Percentiles rank a stretch among this genome's conserved stretches.
Evolutionary conservation across 2,329 filamentous ascomycete species (phyloP).

Genomic region (Fusarium virguliforme): DNA sequence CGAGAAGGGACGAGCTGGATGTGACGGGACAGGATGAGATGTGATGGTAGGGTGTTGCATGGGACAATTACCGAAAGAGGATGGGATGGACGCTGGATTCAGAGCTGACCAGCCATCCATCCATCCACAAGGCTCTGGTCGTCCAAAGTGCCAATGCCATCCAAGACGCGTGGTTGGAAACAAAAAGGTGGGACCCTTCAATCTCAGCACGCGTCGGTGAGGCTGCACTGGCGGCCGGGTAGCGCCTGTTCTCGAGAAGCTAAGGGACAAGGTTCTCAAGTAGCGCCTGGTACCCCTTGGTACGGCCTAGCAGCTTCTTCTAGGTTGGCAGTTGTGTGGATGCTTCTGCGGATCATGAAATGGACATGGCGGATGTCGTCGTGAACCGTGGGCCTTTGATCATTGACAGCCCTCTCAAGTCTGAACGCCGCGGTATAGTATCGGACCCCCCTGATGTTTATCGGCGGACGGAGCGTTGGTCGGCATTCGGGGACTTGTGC

Average conservation of each 20-base stretch:
- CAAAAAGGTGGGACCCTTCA: conserved; percentile 43
- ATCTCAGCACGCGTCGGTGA: conserved; percentile 50
- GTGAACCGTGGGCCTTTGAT: conserved; percentile 32
- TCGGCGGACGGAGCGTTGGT: neutral
- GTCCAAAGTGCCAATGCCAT: conserved; percentile 19
- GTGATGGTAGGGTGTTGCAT: conserved; percentile 17
- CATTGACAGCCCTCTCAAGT: conserved; percentile 2
- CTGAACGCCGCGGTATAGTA: conserved; percentile 20
- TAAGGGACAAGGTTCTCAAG: conserved; percentile 29
- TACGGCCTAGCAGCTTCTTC: conserved; percentile 7
- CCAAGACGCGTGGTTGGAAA: conserved; percentile 30
- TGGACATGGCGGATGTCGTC: neutral
- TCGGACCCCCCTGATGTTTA: conserved; percentile 18
- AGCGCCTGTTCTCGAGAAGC: conserved; percentile 34
- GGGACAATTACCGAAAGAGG: conserved; percentile 13
- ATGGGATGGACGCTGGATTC: conserved; percentile 14
- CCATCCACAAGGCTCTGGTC: conserved; percentile 18
- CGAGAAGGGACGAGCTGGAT: conserved; percentile 45
- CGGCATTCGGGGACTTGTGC: conserved; percentile 4
- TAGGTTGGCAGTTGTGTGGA: conserved; percentile 7
- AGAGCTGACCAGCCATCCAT: neutral
- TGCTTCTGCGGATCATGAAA: conserved; percentile 12
- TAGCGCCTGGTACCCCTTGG: conserved; percentile 36
- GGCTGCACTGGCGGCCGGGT: conserved; percentile 40
- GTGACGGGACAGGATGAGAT: conserved; percentile 22